A percentile compares a stretch with the other conserved stretches of the same genome.
Conservation (phyloP, 495 filamentous ascomycete species). For the Aspergillus avenaceus region DNA sequence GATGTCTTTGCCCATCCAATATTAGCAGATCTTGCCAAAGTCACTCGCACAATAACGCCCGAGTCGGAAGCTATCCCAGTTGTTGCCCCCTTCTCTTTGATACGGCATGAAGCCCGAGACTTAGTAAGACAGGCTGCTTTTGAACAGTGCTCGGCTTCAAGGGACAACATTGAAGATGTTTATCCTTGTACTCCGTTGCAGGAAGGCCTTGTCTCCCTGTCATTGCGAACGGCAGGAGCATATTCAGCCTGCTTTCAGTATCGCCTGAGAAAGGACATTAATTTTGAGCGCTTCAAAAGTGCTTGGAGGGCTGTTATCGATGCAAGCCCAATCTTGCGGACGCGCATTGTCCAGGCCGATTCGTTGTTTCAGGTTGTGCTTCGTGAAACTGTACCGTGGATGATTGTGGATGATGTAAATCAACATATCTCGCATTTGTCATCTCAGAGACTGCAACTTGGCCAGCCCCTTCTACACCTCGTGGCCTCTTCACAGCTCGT, state of each 20-base stretch:
- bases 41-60: not conserved
- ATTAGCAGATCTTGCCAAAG: conserved; percentile 35
- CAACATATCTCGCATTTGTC: too few species aligned
- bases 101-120: not conserved
- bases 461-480: too few species aligned
- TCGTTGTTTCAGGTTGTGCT: too few species aligned
- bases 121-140: not conserved
- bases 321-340: not conserved
- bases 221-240: not conserved
- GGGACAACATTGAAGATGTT: not conserved
- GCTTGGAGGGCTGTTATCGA: not conserved
- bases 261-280: not conserved
- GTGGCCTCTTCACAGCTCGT: too few species aligned
- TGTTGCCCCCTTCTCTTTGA: not conserved
- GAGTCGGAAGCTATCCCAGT: not conserved
- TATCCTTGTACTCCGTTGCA: not conserved
- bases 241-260: not conserved
- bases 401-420: too few species aligned
- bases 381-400: too few species aligned
- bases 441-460: too few species aligned
- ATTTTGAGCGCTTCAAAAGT: not conserved
- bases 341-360: not conserved
- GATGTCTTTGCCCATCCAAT: conserved; percentile 46
- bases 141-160: not conserved
- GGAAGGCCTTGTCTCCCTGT: not conserved